These are phyloP conservation scores for Platanus orientalis DNA, from an alignment of 164 flowering plant genomes.

Conservation along the genomic window DNA sequence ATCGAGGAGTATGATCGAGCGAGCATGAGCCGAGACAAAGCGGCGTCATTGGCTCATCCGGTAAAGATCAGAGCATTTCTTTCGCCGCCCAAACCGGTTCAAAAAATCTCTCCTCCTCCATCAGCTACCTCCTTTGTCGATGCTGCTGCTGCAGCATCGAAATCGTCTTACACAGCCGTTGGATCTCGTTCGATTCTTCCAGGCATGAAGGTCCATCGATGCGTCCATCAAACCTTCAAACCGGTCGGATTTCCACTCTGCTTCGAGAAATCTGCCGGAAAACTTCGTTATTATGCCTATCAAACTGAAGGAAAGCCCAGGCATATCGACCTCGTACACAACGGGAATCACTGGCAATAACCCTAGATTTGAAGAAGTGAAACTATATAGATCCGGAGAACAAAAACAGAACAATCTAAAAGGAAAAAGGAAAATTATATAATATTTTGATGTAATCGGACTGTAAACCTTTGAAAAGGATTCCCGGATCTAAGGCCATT, in stretches of 20 bases:
- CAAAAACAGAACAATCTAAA: not conserved
- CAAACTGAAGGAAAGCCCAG: slow-evolving; percentile 34
- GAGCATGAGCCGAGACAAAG: not conserved
- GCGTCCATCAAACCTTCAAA: slow-evolving; percentile 20
- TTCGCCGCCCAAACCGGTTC: slow-evolving; percentile 39
- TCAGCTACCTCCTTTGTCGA: slow-evolving; percentile 20
- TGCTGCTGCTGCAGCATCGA: not conserved
- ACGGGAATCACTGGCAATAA: slow-evolving; percentile 74
- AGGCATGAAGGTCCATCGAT: not conserved
- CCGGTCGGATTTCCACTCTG: slow-evolving; percentile 23
- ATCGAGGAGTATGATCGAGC: slow-evolving; percentile 80
- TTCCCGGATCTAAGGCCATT: slow-evolving; percentile 23
- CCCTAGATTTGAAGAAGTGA: slow-evolving; percentile 3
- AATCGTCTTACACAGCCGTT: not conserved
- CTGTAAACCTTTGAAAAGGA: slow-evolving; percentile 31
- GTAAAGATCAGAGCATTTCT: slow-evolving; percentile 84
- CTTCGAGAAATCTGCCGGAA: slow-evolving; percentile 27
- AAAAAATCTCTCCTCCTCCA: slow-evolving; percentile 36
- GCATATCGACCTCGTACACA: slow-evolving; percentile 46
- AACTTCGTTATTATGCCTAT: slow-evolving; percentile 22
- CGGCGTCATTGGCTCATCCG: slow-evolving; percentile 23
- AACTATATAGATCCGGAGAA: no score
- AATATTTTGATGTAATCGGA: slow-evolving; percentile 22
- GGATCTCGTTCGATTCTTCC: slow-evolving; percentile 4
- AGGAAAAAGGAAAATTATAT: not conserved